Evolutionary conservation across 208 protist species (phyloP), one percentile per base, ranked within the genome.

Genomic region (Porcisia deanei): DNA sequence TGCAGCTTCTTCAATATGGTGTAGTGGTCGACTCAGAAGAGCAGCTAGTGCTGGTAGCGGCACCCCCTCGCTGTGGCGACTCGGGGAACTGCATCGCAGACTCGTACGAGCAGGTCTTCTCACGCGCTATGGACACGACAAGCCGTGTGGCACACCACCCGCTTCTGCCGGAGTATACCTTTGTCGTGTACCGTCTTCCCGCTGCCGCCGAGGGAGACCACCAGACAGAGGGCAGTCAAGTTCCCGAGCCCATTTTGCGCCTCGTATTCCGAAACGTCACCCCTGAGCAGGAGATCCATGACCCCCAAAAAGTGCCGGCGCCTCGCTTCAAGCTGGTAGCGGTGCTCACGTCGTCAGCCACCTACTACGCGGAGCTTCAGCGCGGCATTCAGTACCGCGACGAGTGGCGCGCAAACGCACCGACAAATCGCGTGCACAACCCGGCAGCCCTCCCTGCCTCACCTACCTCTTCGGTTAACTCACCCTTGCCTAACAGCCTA

Each of bases 1-100:
- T 97, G 76, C 85, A 97, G 63, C 80, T 97, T 3, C 84, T 97
- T 53, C 85, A 88, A 14, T 95, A 97, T 73, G 93, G 93, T 30
- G 83, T 94, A 55, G 87, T 97, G 41, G 70, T 95, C 14, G 85
- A 97, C 73, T 83, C 77, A 39, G 87, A 80, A 12, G 73, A 84
- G 66, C 82, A 86, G 41, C 84, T 97, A 9, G 90, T 97, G 39
- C n/a, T 96, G 0, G 77, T 94, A 30, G 72, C 75, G 14, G 85
- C 85, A 20, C 90, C 93, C 30, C 79, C 67, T 2, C 64, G 82
- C 41, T 87, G 84, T 66, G 89, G 80, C 10, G 90, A 93, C 53
- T 85, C 80, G 14, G 88, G 85, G 2, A 76, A 66, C n/a, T 82
- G 82, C 55, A 79, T 94, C 37, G 88, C 89, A 18, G 76, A 80